Evolutionary conservation across 1,284 basidiomycete species (phyloP).

Genomic region (Rhodotorula sp.): DNA sequence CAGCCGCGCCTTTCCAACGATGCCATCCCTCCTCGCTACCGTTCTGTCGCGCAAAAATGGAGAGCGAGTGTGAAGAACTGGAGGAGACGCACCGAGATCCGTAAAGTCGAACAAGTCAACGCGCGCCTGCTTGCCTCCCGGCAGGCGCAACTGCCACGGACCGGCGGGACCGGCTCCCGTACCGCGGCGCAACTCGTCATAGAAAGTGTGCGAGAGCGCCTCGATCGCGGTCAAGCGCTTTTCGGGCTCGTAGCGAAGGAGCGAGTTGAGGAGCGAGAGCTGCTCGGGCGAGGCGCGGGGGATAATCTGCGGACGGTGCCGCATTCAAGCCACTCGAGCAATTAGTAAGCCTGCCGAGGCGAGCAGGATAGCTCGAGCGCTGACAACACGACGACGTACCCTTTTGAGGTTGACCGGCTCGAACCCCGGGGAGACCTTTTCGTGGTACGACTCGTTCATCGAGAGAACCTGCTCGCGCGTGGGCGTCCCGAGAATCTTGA

Average conservation of each 20-base stretch:
- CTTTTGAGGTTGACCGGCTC: constrained; percentile 58
- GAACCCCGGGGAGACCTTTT: constrained; percentile 99
- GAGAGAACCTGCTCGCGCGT: constrained; percentile 96
- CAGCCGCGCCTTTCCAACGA: background rate
- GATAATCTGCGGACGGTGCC: constrained; percentile 61
- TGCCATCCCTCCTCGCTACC: background rate
- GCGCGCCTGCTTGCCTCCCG: constrained; percentile 14
- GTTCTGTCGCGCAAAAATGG: no score
- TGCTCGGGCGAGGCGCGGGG: constrained; percentile 92
- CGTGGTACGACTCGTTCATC: constrained; percentile 99
- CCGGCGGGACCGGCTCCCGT: background rate
- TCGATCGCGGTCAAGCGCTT: constrained; percentile 85
- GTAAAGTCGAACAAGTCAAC: constrained; percentile 15
- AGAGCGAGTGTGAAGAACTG: no score
- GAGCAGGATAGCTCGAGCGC: background rate
- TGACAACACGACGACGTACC: constrained; percentile 55
- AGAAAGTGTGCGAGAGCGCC: constrained; percentile 83
- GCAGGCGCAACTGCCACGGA: constrained; percentile 5
- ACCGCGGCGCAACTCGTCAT: constrained; percentile 73
- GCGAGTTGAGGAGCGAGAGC: constrained; percentile 86
- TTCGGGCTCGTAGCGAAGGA: constrained; percentile 95
- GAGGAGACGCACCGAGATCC: constrained; percentile 9
- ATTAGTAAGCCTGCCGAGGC: no score
- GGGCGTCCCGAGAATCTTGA: constrained; percentile 98
- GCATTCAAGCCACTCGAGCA: no score